phyloP scores from a whole-genome alignment of 176 grass and related monocot species.

The Oryza officinalis region DNA sequence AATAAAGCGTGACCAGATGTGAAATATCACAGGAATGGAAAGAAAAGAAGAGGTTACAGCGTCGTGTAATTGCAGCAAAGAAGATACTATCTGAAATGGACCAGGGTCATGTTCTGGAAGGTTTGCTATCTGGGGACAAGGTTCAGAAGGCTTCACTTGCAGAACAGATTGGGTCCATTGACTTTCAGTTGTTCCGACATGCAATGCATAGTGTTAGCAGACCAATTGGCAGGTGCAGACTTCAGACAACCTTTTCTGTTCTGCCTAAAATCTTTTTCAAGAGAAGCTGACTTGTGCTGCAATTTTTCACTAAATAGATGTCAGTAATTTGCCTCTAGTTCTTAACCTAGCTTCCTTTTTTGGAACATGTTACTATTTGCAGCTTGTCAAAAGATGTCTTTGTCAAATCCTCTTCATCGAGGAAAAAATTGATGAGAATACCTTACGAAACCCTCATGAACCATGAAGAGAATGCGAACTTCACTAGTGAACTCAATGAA shows the following conservation, averaged over 20 bases:
- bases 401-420: constrained; percentile 40
- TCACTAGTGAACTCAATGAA: constrained; percentile 50
- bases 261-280: not conserved
- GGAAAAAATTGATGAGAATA: constrained; percentile 58
- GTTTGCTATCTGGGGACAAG: constrained; percentile 70
- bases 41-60: constrained; percentile 79
- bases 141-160: constrained; percentile 68
- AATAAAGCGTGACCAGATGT: constrained; percentile 20
- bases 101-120: constrained; percentile 81
- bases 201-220: constrained; percentile 69
- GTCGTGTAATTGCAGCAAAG: constrained; percentile 63
- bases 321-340: not conserved
- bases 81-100: constrained; percentile 78
- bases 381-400: constrained; percentile 53
- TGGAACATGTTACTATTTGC: constrained; percentile 40
- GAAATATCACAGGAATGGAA: constrained; percentile 78
- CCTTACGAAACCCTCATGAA: constrained; percentile 41
- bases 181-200: constrained; percentile 80
- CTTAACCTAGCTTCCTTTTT: constrained; percentile 37
- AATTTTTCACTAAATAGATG: not conserved
- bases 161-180: constrained; percentile 74
- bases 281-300: constrained; percentile 4
- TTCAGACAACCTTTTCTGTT: not conserved
- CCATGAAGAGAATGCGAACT: constrained; percentile 53
- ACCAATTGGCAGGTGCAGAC: constrained; percentile 48